Percentiles rank a stretch among this genome's conserved stretches.
Evolutionary conservation across 1,284 basidiomycete species (phyloP).

Genomic region (Trichosporon inkin): DNA sequence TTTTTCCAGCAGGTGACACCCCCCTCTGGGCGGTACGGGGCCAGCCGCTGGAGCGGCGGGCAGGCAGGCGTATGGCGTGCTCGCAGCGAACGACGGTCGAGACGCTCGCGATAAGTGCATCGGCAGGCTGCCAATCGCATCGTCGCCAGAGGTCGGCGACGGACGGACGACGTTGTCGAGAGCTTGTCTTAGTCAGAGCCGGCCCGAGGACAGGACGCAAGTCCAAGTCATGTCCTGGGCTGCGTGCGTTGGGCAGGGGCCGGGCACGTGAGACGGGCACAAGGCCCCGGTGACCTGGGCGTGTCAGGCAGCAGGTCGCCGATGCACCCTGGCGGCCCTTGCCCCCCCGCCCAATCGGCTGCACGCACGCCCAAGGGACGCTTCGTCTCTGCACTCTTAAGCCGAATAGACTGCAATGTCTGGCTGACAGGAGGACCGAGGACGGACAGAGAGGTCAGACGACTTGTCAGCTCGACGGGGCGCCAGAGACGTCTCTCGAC

Average conservation of each 20-base stretch:
- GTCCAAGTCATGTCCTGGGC: too few species aligned
- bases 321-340: neutral
- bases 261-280: neutral
- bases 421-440: neutral
- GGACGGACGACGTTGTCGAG: too few species aligned
- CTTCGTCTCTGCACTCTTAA: neutral
- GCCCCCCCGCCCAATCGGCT: neutral
- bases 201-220: too few species aligned
- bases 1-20: too few species aligned
- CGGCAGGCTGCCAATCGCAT: too few species aligned
- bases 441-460: neutral
- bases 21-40: too few species aligned
- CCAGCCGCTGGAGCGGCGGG: too few species aligned
- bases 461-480: neutral
- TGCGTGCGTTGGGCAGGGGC: neutral
- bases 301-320: conserved; percentile 1
- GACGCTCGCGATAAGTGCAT: too few species aligned
- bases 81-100: too few species aligned
- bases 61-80: too few species aligned
- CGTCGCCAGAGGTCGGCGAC: too few species aligned
- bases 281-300: neutral
- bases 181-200: too few species aligned
- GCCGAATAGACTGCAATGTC: neutral
- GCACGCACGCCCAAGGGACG: neutral
- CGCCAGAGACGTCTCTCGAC: neutral